Evolutionary conservation across 257 asterid genomes (phyloP).

Genomic region (Salvia rosmarinus): DNA sequence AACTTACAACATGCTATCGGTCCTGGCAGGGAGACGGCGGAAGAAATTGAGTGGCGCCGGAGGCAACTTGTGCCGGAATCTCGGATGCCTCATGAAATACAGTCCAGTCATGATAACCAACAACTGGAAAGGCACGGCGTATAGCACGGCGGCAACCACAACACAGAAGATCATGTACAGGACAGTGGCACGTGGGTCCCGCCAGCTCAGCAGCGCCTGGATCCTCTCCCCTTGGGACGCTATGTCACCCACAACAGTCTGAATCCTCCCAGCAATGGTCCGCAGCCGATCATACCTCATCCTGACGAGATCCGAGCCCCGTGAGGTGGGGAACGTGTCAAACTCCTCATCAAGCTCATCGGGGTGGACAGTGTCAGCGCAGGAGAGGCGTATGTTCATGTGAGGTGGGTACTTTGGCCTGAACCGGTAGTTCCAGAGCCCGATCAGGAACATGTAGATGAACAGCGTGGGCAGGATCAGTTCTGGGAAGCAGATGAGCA

Average conservation of each 20-base stretch:
- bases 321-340: constrained; percentile 69
- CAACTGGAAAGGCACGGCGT: constrained; percentile 64
- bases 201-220: constrained; percentile 87
- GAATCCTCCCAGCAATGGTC: constrained; percentile 78
- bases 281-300: constrained; percentile 85
- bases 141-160: constrained; percentile 58
- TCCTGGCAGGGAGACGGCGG: constrained; percentile 82
- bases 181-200: constrained; percentile 86
- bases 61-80: constrained; percentile 72
- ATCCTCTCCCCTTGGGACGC: constrained; percentile 93
- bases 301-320: constrained; percentile 56
- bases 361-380: constrained; percentile 69
- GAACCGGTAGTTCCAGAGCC: constrained; percentile 75
- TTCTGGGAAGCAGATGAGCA: constrained; percentile 75
- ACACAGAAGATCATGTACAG: constrained; percentile 67
- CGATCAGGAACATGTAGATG: constrained; percentile 76
- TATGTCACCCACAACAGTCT: constrained; percentile 76
- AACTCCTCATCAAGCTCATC: constrained; percentile 97
- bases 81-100: constrained; percentile 84
- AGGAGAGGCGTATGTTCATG: constrained; percentile 75
- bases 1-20: constrained; percentile 76
- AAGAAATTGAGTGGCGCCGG: constrained; percentile 76
- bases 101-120: constrained; percentile 52
- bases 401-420: constrained; percentile 86
- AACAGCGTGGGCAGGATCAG: constrained; percentile 73